Base-by-base conservation (phyloP, 2,329 filamentous ascomycete genomes). In the Epichloe bromicola region DNA sequence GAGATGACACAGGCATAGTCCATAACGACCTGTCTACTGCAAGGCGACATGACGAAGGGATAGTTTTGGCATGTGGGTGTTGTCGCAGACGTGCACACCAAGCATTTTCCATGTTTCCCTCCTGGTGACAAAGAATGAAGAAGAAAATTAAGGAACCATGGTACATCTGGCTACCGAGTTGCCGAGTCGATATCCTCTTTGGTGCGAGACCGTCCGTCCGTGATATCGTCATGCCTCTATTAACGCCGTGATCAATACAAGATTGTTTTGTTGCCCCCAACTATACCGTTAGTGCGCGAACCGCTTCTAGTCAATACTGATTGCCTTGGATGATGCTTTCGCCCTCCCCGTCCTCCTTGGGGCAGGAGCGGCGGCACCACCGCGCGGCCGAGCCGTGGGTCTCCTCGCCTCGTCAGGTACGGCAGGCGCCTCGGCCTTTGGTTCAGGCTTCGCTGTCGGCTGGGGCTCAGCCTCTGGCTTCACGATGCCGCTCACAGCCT, bases 401-500 rank as follows among this genome's bases (percentile, higher is more conserved):
- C 58, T 62, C n/a, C 57, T 54, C 54, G 55, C 26, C 43, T 52
- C 53, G 11, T 47, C 48, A 6, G 51, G 38, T 43, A 26, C 54
- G 11, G 56, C 54, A 12, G 17, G 54, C n/a, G 51, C 54, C 49
- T 59, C 60, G 4, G 59, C 57, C 40, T 66, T 64, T 33, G 59
- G 53, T 49, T 65, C 64, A 42, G 60, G 48, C n/a, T 23, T n/a
- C n/a, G 53, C 52, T 2, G 26, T 1, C 26, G 43, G 58, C 3
- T 51, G 56, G 2, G 57, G 56, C 45, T 59, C 51, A 1, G 57
- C 57, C 3, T 65, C 64, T 1, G 62, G 59, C 54, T 66, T 67
- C 55, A 62, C 61, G 46, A 74, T 70, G 5, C 70, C 71, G 52
- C 70, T 73, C 15, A 75, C 67, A 10, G 72, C 70, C 58, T 72